Conservation (phyloP, 1,284 basidiomycete genomes). For the Ustilago vetiveriae region DNA sequence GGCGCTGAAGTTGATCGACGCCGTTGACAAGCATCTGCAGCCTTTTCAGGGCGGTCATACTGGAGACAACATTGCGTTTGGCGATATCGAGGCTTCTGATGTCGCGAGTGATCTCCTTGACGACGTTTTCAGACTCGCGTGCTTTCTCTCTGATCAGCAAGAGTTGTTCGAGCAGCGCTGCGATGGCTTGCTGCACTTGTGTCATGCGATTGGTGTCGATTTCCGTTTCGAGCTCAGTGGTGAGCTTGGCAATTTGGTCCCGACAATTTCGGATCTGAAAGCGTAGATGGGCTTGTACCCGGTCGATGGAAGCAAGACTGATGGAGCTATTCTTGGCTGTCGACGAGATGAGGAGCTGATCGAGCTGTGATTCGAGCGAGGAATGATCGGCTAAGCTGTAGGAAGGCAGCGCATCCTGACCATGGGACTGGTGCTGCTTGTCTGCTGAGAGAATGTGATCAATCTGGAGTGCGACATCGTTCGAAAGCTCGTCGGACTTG, state of each 20-base stretch:
- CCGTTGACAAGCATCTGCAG: constrained; percentile 73
- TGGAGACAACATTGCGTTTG: constrained; percentile 82
- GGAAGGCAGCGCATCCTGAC: not conserved
- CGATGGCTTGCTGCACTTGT: constrained; percentile 33
- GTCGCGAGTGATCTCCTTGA: constrained; percentile 93
- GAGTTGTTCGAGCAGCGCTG: constrained; percentile 83
- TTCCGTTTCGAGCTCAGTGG: constrained; percentile 33
- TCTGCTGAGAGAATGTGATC: constrained; percentile 22
- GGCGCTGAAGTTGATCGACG: constrained; percentile 58
- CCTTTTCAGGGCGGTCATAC: constrained; percentile 88
- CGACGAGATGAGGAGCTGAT: constrained; percentile 23
- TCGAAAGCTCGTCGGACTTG: constrained; percentile 19
- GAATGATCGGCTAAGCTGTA: constrained; percentile 25
- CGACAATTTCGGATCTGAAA: constrained; percentile 28
- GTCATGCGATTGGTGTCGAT: constrained; percentile 48
- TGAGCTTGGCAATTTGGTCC: constrained; percentile 22
- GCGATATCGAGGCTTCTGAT: constrained; percentile 93
- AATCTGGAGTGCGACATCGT: constrained; percentile 35
- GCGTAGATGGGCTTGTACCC: constrained; percentile 34
- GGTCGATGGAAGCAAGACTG: constrained; percentile 29
- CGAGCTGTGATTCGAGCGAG: constrained; percentile 31
- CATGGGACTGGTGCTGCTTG: constrained; percentile 7
- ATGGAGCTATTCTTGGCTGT: constrained; percentile 18
- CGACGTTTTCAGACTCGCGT: constrained; percentile 83
- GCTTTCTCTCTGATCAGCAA: constrained; percentile 88